Evolutionary conservation across 2,329 filamentous ascomycete genomes (phyloP).

Genomic region (Diaporthe aspalathi): DNA sequence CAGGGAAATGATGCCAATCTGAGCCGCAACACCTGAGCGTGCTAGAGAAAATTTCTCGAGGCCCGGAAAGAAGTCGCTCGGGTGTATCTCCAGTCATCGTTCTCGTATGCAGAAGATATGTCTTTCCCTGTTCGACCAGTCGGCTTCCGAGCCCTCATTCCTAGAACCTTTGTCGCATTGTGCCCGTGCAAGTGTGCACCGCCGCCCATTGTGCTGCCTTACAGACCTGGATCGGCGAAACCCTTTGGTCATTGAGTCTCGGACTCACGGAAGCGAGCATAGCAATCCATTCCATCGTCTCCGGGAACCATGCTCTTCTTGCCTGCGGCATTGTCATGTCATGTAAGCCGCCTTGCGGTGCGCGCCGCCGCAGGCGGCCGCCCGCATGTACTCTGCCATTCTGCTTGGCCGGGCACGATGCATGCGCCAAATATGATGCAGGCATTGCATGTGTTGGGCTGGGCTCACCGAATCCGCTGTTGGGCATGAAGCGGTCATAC

Average conservation of each 20-base stretch:
- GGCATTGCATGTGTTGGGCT: too few species aligned
- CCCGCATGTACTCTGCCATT: neutral
- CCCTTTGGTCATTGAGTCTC: neutral
- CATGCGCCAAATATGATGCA: neutral
- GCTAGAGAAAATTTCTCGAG: neutral
- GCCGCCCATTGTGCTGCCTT: neutral
- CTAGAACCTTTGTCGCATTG: conserved; percentile 12
- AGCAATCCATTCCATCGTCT: neutral
- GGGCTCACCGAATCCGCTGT: neutral
- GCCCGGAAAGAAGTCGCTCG: neutral
- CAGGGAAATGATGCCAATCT: neutral
- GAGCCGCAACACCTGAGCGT: neutral
- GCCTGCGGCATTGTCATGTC: neutral
- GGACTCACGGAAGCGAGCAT: neutral
- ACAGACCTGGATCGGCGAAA: neutral
- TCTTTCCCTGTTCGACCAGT: conserved; percentile 16
- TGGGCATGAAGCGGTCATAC: conserved; percentile 1
- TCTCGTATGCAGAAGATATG: neutral
- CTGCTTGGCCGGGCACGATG: conserved; percentile 6
- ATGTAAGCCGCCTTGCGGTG: conserved; percentile 20
- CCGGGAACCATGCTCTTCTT: too few species aligned
- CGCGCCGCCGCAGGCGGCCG: conserved; percentile 16
- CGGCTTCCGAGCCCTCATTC: conserved; percentile 3
- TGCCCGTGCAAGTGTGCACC: conserved; percentile 21
- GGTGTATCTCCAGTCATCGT: neutral